Percentiles rank a stretch among this genome's conserved stretches.
These are phyloP conservation scores for Trichoderma koningiopsis DNA, from an alignment of 2,329 filamentous ascomycete species.

Conservation along the genomic window DNA sequence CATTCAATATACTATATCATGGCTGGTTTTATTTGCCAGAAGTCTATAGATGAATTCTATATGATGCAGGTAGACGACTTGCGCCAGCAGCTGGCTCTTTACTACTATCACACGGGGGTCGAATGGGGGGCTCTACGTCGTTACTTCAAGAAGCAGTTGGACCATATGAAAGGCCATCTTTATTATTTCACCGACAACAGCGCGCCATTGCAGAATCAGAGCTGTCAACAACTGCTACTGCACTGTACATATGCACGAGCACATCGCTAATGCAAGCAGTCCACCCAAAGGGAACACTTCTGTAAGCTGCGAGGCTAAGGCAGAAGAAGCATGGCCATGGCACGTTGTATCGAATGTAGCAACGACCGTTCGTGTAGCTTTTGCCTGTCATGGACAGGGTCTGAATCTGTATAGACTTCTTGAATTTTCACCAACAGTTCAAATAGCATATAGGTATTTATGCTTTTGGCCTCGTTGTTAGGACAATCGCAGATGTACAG, in stretches of 20 bases:
- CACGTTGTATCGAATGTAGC: not conserved
- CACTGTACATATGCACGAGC: not conserved
- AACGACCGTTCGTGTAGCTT: not conserved
- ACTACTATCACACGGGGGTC: not conserved
- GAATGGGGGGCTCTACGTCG: not conserved
- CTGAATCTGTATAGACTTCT: not conserved
- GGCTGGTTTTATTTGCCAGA: not conserved
- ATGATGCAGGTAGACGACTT: not conserved
- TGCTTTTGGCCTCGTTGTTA: not conserved
- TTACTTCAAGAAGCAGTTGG: not conserved
- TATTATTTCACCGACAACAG: not conserved
- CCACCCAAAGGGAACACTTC: not conserved
- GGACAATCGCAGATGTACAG: not conserved
- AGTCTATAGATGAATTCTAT: not conserved
- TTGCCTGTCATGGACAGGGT: not conserved
- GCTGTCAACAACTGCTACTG: not conserved
- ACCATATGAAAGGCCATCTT: not conserved
- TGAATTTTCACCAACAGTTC: not conserved
- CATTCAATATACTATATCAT: not conserved
- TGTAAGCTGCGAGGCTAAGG: not conserved
- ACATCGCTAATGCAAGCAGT: not conserved
- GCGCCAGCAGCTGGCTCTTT: not conserved
- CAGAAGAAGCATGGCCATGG: not conserved
- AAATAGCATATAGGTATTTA: not conserved
- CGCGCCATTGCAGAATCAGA: not conserved